phyloP scores from a whole-genome alignment of 805 yeast genomes.

The Lipomyces yamadae region DNA sequence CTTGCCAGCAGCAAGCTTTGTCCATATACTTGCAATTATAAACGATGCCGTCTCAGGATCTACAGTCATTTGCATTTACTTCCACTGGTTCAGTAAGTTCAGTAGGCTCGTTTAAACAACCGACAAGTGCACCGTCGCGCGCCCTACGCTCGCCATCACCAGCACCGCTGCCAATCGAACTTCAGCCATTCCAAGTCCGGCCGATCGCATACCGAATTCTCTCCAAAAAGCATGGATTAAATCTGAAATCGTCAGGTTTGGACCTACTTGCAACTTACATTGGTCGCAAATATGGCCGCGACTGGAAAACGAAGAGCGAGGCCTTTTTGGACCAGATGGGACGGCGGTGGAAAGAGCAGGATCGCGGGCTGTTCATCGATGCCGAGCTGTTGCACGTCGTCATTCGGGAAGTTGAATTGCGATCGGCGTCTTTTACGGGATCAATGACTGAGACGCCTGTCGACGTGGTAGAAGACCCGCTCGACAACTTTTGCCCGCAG shows the following conservation, averaged over 20 bases:
- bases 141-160: constrained; percentile 25
- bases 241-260: constrained; percentile 84
- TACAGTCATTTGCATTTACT: constrained; percentile 20
- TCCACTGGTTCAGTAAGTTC: neutral
- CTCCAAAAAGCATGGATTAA: constrained; percentile 90
- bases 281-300: constrained; percentile 77
- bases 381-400: constrained; percentile 70
- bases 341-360: constrained; percentile 83
- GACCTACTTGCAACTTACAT: constrained; percentile 72
- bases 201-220: constrained; percentile 90
- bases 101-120: constrained; percentile 15
- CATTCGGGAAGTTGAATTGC: constrained; percentile 58
- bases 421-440: constrained; percentile 41
- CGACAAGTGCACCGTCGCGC: constrained; percentile 1
- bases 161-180: constrained; percentile 64
- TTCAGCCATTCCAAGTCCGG: constrained; percentile 80
- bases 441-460: neutral
- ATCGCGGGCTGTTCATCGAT: constrained; percentile 82
- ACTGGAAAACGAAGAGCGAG: constrained; percentile 79
- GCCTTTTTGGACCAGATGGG: constrained; percentile 77
- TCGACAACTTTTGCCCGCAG: constrained; percentile 30
- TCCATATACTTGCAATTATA: neutral
- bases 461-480: constrained; percentile 34
- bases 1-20: neutral
- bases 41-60: constrained; percentile 17